These are phyloP conservation scores for Metschnikowia colocasiae DNA, from an alignment of 805 yeast species.

Conservation along the genomic window DNA sequence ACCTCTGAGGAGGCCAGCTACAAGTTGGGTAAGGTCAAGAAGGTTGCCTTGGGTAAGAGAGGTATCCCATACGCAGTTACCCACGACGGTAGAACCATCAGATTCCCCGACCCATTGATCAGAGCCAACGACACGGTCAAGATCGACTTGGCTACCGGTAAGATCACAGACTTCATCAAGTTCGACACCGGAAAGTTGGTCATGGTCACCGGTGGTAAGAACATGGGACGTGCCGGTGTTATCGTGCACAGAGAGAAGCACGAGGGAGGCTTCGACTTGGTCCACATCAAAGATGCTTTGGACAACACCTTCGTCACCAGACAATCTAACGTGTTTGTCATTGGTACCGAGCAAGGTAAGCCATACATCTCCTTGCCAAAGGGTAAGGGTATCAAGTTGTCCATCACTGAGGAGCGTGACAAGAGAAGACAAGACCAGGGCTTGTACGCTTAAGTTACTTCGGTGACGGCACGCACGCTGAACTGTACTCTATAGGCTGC, in stretches of 20 bases:
- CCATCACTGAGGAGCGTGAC: slow-evolving; percentile 97
- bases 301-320: slow-evolving; percentile 94
- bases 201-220: slow-evolving; percentile 97
- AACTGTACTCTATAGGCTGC: too few species aligned
- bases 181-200: slow-evolving; percentile 87
- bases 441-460: slow-evolving; percentile 19
- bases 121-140: slow-evolving; percentile 97
- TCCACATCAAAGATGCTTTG: slow-evolving; percentile 91
- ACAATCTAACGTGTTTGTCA: slow-evolving; percentile 85
- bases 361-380: slow-evolving; percentile 92
- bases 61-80: slow-evolving; percentile 98
- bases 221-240: slow-evolving; percentile 97
- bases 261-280: slow-evolving; percentile 97
- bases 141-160: slow-evolving; percentile 94
- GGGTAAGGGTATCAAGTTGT: slow-evolving; percentile 97
- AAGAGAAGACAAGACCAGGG: slow-evolving; percentile 79
- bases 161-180: slow-evolving; percentile 83
- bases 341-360: slow-evolving; percentile 86
- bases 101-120: slow-evolving; percentile 98
- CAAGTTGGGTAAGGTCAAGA: slow-evolving; percentile 98
- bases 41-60: slow-evolving; percentile 96
- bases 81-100: slow-evolving; percentile 99
- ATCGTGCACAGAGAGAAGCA: slow-evolving; percentile 95
- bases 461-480: too few species aligned
- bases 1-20: slow-evolving; percentile 97